A percentile compares a stretch with the other conserved stretches of the same genome.
Conservation (phyloP, 129 eudicot genomes). For the Saussurea involucrata region DNA sequence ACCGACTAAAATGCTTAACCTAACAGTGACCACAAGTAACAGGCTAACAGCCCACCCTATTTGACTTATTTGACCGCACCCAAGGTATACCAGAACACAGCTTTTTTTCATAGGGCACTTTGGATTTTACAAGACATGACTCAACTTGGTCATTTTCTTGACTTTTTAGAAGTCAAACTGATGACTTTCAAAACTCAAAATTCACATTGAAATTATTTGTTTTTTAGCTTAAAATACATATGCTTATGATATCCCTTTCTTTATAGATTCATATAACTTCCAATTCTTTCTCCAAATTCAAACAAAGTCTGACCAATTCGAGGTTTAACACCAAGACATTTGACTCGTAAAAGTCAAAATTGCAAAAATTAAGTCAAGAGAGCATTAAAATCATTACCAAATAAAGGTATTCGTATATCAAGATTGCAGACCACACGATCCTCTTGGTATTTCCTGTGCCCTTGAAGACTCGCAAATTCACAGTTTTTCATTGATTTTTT, state of each 20-base stretch:
- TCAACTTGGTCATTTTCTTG: not conserved
- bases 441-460: constrained; percentile 62
- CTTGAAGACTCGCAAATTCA: constrained; percentile 48
- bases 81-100: too few species aligned
- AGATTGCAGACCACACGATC: constrained; percentile 55
- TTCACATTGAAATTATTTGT: not conserved
- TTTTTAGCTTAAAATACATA: not conserved
- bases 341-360: constrained; percentile 6
- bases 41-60: too few species aligned
- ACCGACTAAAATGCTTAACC: too few species aligned
- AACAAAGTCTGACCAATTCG: not conserved
- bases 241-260: not conserved
- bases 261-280: not conserved
- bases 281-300: not conserved
- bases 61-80: too few species aligned
- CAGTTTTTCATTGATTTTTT: constrained; percentile 32
- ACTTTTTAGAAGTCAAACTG: not conserved
- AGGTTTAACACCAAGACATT: not conserved
- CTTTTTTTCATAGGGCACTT: not conserved
- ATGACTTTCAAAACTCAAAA: not conserved
- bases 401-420: constrained; percentile 33
- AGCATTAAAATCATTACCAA: constrained; percentile 32
- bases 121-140: not conserved
- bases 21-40: too few species aligned
- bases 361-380: not conserved